Base-by-base conservation (phyloP, 23 red algal species). In the Rhodosorus marinus region DNA sequence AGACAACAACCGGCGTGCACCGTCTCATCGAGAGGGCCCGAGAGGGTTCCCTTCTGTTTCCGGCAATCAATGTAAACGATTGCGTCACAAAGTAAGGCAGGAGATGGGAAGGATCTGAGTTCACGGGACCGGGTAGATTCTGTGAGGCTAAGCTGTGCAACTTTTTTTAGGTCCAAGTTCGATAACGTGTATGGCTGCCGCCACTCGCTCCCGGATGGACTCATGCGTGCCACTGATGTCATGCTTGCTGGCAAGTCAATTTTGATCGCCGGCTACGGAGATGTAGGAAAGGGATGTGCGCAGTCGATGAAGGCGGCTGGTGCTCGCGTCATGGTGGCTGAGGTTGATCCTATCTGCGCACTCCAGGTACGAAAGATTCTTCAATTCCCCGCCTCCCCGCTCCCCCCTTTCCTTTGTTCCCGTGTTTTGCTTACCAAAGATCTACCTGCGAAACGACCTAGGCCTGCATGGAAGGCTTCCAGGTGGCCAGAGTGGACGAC, bases 61-160 rank as follows among this genome's bases (percentile, higher is more conserved):
- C 87, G 43, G 87, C 87, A 24, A 94, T 94, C 49, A 94, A 94
- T 41, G 87, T 94, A 9, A 94, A 94, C 47, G 87, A 94, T 49
- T 84, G 74, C 43, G 87, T 94, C 0, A 94, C 87, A 30, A 94
- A 94, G 69, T n/a, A n/a, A n/a, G n/a, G n/a, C n/a, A n/a, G n/a
- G n/a, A n/a, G n/a, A n/a, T n/a, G n/a, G n/a, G n/a, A n/a, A n/a
- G n/a, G n/a, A n/a, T n/a, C n/a, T n/a, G n/a, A n/a, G n/a, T n/a
- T n/a, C n/a, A n/a, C n/a, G n/a, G n/a, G n/a, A n/a, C n/a, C n/a
- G n/a, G n/a, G n/a, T n/a, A n/a, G n/a, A n/a, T n/a, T n/a, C n/a
- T n/a, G n/a, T n/a, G n/a, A n/a, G n/a, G n/a, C n/a, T n/a, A n/a
- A n/a, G n/a, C n/a, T n/a, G n/a, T n/a, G n/a, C n/a, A n/a, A n/a